Evolutionary conservation across 768 basidiomycete species (phyloP).

Genomic region (Tulasnella sp.): DNA sequence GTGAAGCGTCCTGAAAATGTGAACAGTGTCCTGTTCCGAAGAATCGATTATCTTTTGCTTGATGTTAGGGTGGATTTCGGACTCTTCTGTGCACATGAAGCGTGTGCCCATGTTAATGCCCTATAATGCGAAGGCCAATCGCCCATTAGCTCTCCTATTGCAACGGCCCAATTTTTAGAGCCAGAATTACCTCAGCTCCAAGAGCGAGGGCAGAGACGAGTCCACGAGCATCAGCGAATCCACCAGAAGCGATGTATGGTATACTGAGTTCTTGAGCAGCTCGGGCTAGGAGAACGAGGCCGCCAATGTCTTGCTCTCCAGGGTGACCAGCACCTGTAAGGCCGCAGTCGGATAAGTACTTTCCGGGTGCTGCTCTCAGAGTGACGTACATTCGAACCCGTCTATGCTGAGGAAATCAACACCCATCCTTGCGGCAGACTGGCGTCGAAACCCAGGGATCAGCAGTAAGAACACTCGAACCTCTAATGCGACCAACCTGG

Average conservation of each 20-base stretch:
- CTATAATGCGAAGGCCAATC: slow-evolving; percentile 40
- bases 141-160: not conserved
- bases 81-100: slow-evolving; percentile 89
- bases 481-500: slow-evolving; percentile 48
- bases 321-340: slow-evolving; percentile 84
- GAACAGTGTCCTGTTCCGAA: slow-evolving; percentile 71
- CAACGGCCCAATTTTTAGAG: not conserved
- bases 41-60: slow-evolving; percentile 85
- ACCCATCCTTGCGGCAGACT: slow-evolving; percentile 65
- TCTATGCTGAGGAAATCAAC: slow-evolving; percentile 89
- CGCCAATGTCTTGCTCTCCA: slow-evolving; percentile 91
- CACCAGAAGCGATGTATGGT: slow-evolving; percentile 89
- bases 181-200: slow-evolving; percentile 64
- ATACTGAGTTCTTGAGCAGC: slow-evolving; percentile 78
- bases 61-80: slow-evolving; percentile 83
- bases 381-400: slow-evolving; percentile 74
- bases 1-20: slow-evolving; percentile 83
- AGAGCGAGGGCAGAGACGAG: slow-evolving; percentile 76
- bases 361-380: slow-evolving; percentile 8
- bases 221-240: slow-evolving; percentile 82
- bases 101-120: slow-evolving; percentile 89
- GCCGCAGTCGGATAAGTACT: not conserved
- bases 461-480: not conserved
- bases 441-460: slow-evolving; percentile 31
- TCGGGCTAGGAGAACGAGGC: slow-evolving; percentile 78